Conservation (phyloP, 2,329 filamentous ascomycete species). For the Pezicula radicicola region DNA sequence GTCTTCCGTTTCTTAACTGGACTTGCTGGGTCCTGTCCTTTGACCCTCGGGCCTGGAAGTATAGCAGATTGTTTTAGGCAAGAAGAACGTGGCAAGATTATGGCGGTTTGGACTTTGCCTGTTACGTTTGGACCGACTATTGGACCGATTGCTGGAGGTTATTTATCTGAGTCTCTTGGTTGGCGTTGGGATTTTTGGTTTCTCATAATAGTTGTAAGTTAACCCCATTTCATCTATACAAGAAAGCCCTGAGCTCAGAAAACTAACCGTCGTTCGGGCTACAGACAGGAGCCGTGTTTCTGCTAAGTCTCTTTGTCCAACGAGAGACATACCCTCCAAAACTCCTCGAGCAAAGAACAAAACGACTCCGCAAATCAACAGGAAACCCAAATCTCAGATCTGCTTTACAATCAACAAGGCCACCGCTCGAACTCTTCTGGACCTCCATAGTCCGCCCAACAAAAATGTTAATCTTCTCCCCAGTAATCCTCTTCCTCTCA, state of each 20-base stretch:
- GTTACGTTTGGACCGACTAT: constrained; percentile 28
- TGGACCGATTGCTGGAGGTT: constrained; percentile 29
- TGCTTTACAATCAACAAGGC: constrained; percentile 20
- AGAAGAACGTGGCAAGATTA: constrained; percentile 44
- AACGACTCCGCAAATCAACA: constrained; percentile 28
- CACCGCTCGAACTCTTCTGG: constrained; percentile 26
- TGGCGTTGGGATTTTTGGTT: constrained; percentile 35
- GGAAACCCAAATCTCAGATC: constrained; percentile 47
- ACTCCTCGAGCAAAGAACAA: constrained; percentile 31
- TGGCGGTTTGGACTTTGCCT: constrained; percentile 34
- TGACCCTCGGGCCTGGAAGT: constrained; percentile 51
- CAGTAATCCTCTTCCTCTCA: constrained; percentile 36
- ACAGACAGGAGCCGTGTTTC: constrained; percentile 35
- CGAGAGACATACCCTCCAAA: constrained; percentile 35
- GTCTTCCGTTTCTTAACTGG: constrained; percentile 48
- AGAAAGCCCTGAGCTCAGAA: constrained; percentile 18
- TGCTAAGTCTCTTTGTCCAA: constrained; percentile 38
- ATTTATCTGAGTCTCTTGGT: constrained; percentile 25
- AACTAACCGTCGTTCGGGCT: not conserved
- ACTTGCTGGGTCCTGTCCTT: constrained; percentile 46
- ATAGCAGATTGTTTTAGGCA: constrained; percentile 48
- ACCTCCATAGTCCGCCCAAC: constrained; percentile 44
- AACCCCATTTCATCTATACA: constrained; percentile 11
- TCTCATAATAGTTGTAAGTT: constrained; percentile 28
- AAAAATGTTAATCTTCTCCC: constrained; percentile 32